Conservation (phyloP, 176 grass and related monocot species). For the Hyparrhenia diplandra region DNA sequence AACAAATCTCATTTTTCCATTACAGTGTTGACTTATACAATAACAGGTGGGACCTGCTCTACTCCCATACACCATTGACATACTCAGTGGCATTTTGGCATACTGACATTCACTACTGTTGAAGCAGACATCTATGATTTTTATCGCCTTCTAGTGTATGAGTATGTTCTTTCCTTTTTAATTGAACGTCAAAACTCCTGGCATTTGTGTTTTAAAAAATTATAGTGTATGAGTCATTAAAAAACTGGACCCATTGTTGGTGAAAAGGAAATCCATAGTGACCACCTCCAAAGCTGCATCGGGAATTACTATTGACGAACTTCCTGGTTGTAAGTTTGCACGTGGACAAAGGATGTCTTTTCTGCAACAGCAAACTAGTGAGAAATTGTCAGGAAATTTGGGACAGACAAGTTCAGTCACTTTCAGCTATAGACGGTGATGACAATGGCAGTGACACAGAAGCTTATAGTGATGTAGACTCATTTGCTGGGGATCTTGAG, state of each 20-base stretch:
- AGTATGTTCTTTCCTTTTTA: background rate
- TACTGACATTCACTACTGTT: background rate
- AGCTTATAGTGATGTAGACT: conserved; percentile 85
- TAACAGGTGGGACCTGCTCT: background rate
- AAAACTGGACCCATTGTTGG: background rate
- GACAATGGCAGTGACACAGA: conserved; percentile 82
- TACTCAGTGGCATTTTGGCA: background rate
- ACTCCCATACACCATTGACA: conserved; percentile 2
- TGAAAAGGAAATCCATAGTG: background rate
- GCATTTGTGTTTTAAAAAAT: background rate
- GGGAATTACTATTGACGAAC: conserved; percentile 78
- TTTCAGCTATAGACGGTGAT: conserved; percentile 73
- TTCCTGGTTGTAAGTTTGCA: conserved; percentile 88
- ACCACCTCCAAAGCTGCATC: conserved; percentile 47
- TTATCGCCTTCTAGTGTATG: background rate
- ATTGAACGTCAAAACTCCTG: background rate
- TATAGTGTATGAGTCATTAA: background rate
- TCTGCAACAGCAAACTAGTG: conserved; percentile 92
- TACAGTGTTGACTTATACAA: no score
- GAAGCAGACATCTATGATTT: conserved; percentile 8
- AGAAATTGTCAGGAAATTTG: conserved; percentile 99
- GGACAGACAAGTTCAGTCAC: conserved; percentile 91
- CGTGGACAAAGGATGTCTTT: conserved; percentile 96
- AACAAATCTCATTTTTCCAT: no score
- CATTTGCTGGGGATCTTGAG: conserved; percentile 97